phyloP scores from a whole-genome alignment of 169 alveolate genomes.

The Perkinsus chesapeaki region DNA sequence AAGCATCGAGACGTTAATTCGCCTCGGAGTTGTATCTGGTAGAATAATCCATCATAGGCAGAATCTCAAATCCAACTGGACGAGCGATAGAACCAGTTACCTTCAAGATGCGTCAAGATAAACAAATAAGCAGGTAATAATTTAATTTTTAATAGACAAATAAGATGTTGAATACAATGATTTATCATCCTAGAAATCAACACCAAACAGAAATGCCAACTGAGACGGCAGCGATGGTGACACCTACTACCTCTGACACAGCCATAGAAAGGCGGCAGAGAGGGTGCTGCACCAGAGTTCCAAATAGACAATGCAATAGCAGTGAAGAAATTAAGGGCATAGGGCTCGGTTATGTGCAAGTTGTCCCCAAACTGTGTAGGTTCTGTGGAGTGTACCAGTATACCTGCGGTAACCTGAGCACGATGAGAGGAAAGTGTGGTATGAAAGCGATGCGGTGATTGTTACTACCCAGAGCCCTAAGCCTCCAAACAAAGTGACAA shows the following conservation, averaged over 20 bases:
- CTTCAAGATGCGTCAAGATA: too few species aligned
- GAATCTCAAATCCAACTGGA: too few species aligned
- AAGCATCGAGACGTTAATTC: not conserved
- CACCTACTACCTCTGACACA: not conserved
- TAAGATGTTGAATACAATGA: too few species aligned
- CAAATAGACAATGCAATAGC: not conserved
- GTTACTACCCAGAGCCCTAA: not conserved
- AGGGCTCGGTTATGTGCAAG: not conserved
- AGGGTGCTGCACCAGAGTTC: not conserved
- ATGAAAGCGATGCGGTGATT: not conserved
- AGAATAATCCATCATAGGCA: too few species aligned
- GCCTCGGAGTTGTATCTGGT: not conserved
- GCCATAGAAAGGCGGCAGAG: not conserved
- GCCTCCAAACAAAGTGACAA: not conserved
- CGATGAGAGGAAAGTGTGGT: not conserved
- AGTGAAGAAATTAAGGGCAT: not conserved
- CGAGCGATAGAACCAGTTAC: too few species aligned
- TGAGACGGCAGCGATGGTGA: not conserved
- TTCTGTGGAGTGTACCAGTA: not conserved
- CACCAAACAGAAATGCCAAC: too few species aligned
- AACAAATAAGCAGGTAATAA: too few species aligned
- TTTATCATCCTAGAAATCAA: too few species aligned
- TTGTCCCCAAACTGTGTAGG: not conserved
- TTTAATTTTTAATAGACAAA: too few species aligned
- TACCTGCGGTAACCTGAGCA: not conserved